phyloP scores from a whole-genome alignment of 768 basidiomycete genomes.

The Mycena vitilis region DNA sequence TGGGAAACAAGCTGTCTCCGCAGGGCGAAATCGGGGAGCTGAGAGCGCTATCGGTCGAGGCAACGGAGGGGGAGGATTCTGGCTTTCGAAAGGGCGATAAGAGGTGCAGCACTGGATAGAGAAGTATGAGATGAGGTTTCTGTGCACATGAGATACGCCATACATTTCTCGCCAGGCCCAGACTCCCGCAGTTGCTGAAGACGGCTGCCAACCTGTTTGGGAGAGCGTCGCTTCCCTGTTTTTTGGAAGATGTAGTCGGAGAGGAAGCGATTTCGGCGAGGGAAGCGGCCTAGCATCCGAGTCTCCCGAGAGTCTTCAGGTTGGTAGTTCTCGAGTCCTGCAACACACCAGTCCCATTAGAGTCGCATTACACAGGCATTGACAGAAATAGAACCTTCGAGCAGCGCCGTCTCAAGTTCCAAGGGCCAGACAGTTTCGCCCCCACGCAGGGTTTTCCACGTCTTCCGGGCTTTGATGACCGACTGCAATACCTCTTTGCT shows the following conservation, averaged over 20 bases:
- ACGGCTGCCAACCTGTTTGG: conserved; percentile 85
- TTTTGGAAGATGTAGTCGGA: conserved; percentile 78
- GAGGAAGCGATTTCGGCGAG: conserved; percentile 83
- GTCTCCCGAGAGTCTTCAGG: conserved; percentile 81
- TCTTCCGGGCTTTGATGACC: no score
- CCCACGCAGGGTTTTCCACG: no score
- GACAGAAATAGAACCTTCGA: conserved; percentile 64
- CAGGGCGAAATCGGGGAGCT: conserved; percentile 24
- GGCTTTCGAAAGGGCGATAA: conserved; percentile 51
- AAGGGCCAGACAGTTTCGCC: no score
- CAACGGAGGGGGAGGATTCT: conserved; percentile 37
- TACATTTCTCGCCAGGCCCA: conserved; percentile 74
- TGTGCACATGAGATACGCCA: conserved; percentile 41
- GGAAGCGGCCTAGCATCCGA: conserved; percentile 77
- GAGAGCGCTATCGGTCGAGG: conserved; percentile 13
- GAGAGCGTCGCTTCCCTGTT: conserved; percentile 76
- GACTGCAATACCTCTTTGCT: no score
- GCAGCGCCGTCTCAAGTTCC: conserved; percentile 53
- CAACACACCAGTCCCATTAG: conserved; percentile 26
- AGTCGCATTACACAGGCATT: neutral
- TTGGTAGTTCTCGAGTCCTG: conserved; percentile 75
- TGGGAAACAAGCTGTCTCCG: conserved; percentile 31
- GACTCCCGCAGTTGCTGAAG: conserved; percentile 83
- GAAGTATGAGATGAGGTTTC: no score
- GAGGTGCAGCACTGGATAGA: conserved; percentile 38